These are phyloP conservation scores for Coemansia sp. DNA, from an alignment of 192 early-diverging fungal genomes.

Conservation along the genomic window DNA sequence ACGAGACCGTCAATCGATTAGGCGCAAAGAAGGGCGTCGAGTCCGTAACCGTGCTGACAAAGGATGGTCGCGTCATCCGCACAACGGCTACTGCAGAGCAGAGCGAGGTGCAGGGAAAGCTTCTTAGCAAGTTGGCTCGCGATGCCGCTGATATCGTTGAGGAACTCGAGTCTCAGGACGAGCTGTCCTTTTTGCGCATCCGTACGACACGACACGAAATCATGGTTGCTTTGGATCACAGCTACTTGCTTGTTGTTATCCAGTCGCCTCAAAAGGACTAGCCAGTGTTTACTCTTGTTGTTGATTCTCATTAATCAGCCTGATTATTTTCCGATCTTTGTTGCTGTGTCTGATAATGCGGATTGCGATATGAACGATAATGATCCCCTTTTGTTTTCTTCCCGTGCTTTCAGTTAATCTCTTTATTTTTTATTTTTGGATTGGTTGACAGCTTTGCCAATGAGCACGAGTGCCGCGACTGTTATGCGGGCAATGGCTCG, in stretches of 20 bases:
- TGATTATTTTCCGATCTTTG: neutral
- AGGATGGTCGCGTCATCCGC: conserved; percentile 86
- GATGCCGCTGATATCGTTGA: conserved; percentile 73
- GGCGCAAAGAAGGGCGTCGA: conserved; percentile 88
- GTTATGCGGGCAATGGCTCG: neutral
- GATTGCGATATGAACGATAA: too few species aligned
- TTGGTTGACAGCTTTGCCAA: neutral
- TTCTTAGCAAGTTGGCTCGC: conserved; percentile 79
- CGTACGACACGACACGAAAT: conserved; percentile 95
- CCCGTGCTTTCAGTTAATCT: conserved; percentile 2
- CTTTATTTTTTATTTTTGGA: conserved; percentile 9
- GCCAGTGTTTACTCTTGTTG: too few species aligned
- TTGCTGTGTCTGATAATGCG: too few species aligned
- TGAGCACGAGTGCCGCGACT: neutral
- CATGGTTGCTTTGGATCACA: conserved; percentile 83
- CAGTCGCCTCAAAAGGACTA: conserved; percentile 45
- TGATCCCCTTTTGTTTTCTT: neutral
- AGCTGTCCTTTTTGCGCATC: conserved; percentile 90
- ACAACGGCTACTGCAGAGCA: conserved; percentile 82
- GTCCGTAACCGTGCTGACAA: conserved; percentile 87
- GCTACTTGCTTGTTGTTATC: conserved; percentile 47
- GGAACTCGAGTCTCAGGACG: conserved; percentile 89
- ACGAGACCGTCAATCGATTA: conserved; percentile 91
- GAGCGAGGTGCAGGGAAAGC: conserved; percentile 77
- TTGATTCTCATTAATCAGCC: neutral